These are phyloP conservation scores for Lodderomyces orthopsilosis DNA, from an alignment of 1,139 yeast genomes.

Conservation along the genomic window DNA sequence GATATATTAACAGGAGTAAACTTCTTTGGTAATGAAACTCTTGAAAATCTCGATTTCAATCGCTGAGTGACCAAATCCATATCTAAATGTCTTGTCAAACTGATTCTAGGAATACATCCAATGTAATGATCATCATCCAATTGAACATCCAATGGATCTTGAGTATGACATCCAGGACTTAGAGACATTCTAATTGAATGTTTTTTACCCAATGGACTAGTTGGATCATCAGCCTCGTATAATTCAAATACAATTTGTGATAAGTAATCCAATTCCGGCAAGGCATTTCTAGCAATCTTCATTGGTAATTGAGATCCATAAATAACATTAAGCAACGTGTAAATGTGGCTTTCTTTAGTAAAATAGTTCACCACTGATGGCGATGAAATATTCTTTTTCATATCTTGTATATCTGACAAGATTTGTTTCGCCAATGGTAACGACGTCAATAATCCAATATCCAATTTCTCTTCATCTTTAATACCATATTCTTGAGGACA, in stretches of 20 bases:
- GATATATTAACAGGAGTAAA: conserved; percentile 88
- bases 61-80: conserved; percentile 85
- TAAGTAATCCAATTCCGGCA: conserved; percentile 93
- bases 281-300: conserved; percentile 88
- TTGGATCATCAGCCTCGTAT: conserved; percentile 73
- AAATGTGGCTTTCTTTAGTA: conserved; percentile 96
- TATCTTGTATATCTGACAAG: conserved; percentile 71
- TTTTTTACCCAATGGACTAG: conserved; percentile 61
- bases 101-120: conserved; percentile 88
- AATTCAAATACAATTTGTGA: conserved; percentile 94
- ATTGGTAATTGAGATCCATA: conserved; percentile 95
- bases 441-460: conserved; percentile 91
- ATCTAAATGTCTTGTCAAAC: conserved; percentile 89
- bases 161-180: conserved; percentile 98
- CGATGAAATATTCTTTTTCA: conserved; percentile 75
- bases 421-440: conserved; percentile 92
- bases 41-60: conserved; percentile 73
- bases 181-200: conserved; percentile 85
- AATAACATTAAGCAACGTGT: conserved; percentile 84
- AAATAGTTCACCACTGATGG: conserved; percentile 79
- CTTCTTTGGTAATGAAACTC: conserved; percentile 88
- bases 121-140: conserved; percentile 95
- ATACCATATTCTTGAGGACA: conserved; percentile 99
- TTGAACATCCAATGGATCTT: conserved; percentile 95
- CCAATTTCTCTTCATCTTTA: conserved; percentile 90